Evolutionary conservation across 352 stramenopile species (phyloP).

Genomic region (Phytophthora hybrid): DNA sequence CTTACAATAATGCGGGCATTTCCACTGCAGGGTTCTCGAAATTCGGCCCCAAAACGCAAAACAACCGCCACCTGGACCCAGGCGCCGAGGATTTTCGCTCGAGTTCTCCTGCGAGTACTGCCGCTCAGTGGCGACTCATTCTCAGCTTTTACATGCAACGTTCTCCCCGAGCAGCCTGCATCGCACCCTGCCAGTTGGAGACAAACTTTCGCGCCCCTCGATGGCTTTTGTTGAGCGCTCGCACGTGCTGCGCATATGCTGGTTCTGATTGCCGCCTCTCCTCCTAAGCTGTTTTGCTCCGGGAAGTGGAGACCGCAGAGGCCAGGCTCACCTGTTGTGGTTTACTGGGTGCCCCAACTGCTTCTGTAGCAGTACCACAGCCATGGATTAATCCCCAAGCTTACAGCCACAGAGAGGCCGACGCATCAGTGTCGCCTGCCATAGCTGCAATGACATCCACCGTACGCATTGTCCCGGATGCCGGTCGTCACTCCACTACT

Average conservation of each 20-base stretch:
- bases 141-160: conserved; percentile 26
- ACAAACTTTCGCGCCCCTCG: conserved; percentile 14
- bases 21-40: conserved; percentile 16
- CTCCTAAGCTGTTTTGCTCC: conserved; percentile 13
- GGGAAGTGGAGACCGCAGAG: not conserved
- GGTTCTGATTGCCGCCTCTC: conserved; percentile 10
- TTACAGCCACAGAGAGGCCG: conserved; percentile 1
- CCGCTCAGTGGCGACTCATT: conserved; percentile 2
- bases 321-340: not conserved
- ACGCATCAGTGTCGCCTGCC: not conserved
- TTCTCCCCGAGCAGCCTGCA: conserved; percentile 25
- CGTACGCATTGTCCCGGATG: not conserved
- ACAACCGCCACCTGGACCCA: not conserved
- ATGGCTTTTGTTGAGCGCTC: conserved; percentile 24
- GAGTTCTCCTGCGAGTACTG: not conserved
- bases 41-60: not conserved
- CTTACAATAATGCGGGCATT: conserved; percentile 1
- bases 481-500: no score
- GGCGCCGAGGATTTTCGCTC: not conserved
- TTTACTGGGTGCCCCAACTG: conserved; percentile 24
- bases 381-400: conserved; percentile 11
- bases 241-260: conserved; percentile 32
- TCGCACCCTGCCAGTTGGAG: conserved; percentile 1
- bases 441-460: not conserved
- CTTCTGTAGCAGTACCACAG: conserved; percentile 17